Percentiles rank a stretch among this genome's conserved stretches.
Conservation (phyloP, 2,329 filamentous ascomycete species). For the Metarhizium guizhouense region DNA sequence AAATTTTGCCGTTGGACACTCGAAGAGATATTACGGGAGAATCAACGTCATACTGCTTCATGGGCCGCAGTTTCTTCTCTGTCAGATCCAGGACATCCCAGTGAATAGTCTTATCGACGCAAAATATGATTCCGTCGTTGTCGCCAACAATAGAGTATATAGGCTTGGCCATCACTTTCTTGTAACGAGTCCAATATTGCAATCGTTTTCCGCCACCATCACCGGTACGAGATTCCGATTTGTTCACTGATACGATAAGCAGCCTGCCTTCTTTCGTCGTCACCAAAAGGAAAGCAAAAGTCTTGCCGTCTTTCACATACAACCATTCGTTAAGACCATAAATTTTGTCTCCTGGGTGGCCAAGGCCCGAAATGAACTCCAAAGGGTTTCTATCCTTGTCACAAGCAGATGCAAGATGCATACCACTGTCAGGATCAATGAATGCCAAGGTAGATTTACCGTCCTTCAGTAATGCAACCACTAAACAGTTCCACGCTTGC, state of each 20-base stretch:
- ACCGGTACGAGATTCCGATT: constrained; percentile 7
- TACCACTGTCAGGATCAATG: constrained; percentile 45
- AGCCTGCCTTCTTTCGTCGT: constrained; percentile 46
- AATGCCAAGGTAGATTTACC: constrained; percentile 43
- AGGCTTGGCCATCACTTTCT: constrained; percentile 33
- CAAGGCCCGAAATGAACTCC: constrained; percentile 47
- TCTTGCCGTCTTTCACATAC: constrained; percentile 45
- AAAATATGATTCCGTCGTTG: constrained; percentile 47
- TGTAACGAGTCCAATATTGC: constrained; percentile 46
- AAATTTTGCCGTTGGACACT: constrained; percentile 36
- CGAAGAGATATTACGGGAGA: constrained; percentile 43
- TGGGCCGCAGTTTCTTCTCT: constrained; percentile 41
- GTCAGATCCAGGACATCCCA: constrained; percentile 44
- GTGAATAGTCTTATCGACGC: constrained; percentile 42
- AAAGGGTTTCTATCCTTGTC: constrained; percentile 32
- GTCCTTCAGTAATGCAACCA: constrained; percentile 40
- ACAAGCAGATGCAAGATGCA: constrained; percentile 37
- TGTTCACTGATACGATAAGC: constrained; percentile 43
- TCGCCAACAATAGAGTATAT: constrained; percentile 49
- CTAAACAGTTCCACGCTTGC: constrained; percentile 38
- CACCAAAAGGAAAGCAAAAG: constrained; percentile 55
- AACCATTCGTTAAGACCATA: constrained; percentile 56
- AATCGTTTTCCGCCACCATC: constrained; percentile 19
- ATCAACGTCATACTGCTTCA: constrained; percentile 38
- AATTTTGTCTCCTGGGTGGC: constrained; percentile 48